phyloP scores from a whole-genome alignment of 768 basidiomycete genomes.

The Agaricus sinodeliciosus region DNA sequence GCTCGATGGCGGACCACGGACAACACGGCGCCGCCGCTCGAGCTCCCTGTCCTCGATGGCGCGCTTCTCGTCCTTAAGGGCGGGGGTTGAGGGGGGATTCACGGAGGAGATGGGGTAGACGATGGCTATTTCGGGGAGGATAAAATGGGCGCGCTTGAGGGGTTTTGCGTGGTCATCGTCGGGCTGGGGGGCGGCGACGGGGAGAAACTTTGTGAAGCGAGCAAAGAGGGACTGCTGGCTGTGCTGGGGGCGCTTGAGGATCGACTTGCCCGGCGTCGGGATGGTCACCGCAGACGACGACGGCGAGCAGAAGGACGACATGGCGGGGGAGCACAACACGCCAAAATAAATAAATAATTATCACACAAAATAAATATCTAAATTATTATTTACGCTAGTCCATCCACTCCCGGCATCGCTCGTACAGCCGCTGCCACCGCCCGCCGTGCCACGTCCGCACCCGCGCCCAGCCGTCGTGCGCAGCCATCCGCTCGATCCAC shows the following conservation, averaged over 20 bases:
- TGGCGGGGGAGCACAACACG: neutral
- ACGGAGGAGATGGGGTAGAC: slow-evolving; percentile 86
- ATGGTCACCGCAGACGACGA: slow-evolving; percentile 81
- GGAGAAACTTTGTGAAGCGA: slow-evolving; percentile 69
- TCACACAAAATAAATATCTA: neutral
- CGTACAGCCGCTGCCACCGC: slow-evolving; percentile 57
- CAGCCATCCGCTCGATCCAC: slow-evolving; percentile 68
- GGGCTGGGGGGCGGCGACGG: slow-evolving; percentile 37
- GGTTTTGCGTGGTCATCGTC: slow-evolving; percentile 46
- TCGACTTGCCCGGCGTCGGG: slow-evolving; percentile 72
- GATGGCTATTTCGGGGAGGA: slow-evolving; percentile 77
- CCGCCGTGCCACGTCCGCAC: slow-evolving; percentile 68
- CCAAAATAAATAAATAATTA: slow-evolving; percentile 4
- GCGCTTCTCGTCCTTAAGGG: slow-evolving; percentile 74
- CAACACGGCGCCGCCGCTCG: slow-evolving; percentile 59
- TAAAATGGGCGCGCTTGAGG: slow-evolving; percentile 87
- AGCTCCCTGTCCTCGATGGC: slow-evolving; percentile 72
- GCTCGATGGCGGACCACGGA: slow-evolving; percentile 45
- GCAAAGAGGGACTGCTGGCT: slow-evolving; percentile 64
- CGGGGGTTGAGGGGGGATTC: slow-evolving; percentile 77
- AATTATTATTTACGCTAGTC: slow-evolving; percentile 45
- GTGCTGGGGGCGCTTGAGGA: slow-evolving; percentile 72
- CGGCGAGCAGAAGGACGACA: slow-evolving; percentile 34
- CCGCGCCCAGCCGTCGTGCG: slow-evolving; percentile 68
- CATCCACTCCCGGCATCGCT: slow-evolving; percentile 60